Conservation (phyloP, 345 rosid genomes). For the Dimocarpus longan region DNA sequence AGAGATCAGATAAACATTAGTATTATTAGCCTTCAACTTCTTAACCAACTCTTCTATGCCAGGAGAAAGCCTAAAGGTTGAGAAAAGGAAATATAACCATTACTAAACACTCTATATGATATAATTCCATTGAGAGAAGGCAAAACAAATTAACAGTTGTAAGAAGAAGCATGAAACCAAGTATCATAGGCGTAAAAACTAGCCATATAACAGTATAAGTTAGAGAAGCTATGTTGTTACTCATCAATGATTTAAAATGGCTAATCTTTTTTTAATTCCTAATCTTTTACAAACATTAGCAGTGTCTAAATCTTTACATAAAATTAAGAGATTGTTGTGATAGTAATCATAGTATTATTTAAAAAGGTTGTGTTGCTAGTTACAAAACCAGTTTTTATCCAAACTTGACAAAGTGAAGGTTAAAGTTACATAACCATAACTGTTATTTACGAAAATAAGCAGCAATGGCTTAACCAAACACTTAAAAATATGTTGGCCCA, state of each 20-base stretch:
- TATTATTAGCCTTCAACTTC: constrained; percentile 70
- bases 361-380: neutral
- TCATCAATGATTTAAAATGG: neutral
- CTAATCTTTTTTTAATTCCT: neutral
- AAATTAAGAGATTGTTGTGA: neutral
- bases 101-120: neutral
- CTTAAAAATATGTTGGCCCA: too few relatives aligned
- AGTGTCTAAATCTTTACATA: neutral
- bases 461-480: too few relatives aligned
- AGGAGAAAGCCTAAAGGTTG: constrained; percentile 68
- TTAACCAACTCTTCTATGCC: constrained; percentile 77
- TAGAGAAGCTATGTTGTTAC: neutral
- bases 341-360: neutral
- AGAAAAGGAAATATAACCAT: constrained; percentile 4
- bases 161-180: neutral
- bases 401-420: too few relatives aligned
- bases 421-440: neutral
- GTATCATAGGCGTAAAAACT: neutral
- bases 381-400: neutral
- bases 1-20: constrained; percentile 74
- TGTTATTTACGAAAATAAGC: neutral
- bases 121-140: neutral
- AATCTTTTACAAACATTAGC: neutral
- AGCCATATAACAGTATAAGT: too few relatives aligned
- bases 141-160: neutral